phyloP scores from a whole-genome alignment of 208 protist genomes.

The Entamoeba histolytica region DNA sequence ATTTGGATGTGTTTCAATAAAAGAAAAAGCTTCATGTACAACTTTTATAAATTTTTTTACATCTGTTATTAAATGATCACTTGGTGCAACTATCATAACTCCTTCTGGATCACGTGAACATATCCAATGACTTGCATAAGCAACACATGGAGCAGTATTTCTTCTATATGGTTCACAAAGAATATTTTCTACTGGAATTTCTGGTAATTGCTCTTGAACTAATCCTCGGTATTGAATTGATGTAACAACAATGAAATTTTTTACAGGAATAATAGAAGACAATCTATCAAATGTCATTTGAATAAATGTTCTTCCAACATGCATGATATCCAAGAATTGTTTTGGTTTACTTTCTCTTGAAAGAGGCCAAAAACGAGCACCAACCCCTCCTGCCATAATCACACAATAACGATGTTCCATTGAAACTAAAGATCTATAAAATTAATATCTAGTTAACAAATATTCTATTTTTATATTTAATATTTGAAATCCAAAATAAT shows the following conservation, averaged over 20 bases:
- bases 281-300: neutral
- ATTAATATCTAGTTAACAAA: too few relatives aligned
- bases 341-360: neutral
- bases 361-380: neutral
- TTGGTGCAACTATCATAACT: neutral
- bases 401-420: neutral
- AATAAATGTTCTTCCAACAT: neutral
- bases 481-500: too few relatives aligned
- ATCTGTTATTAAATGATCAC: conserved; percentile 1
- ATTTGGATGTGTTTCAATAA: neutral
- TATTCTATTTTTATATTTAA: too few relatives aligned
- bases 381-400: neutral
- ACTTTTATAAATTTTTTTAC: neutral
- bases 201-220: neutral
- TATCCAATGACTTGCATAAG: neutral
- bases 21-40: neutral
- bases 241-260: neutral
- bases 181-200: neutral
- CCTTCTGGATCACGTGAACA: neutral
- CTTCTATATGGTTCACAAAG: neutral
- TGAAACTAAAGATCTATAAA: too few relatives aligned
- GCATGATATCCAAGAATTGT: neutral
- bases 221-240: neutral
- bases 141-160: neutral
- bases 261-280: neutral